Percentiles rank a stretch among this genome's conserved stretches.
These are phyloP conservation scores for Anisodus tanguticus DNA, from an alignment of 257 asterid genomes.

Conservation along the genomic window DNA sequence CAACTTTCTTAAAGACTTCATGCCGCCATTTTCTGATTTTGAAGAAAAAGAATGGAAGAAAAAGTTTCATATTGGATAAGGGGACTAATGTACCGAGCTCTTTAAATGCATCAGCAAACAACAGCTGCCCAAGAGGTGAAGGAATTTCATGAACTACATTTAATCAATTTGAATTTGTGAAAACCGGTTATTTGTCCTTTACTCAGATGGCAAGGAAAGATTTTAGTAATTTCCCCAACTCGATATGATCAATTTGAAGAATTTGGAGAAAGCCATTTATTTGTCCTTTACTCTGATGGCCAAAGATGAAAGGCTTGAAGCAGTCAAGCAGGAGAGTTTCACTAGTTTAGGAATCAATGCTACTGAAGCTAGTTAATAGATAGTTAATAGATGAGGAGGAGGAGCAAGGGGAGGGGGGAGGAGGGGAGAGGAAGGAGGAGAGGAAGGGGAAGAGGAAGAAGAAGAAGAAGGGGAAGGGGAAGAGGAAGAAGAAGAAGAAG, in stretches of 20 bases:
- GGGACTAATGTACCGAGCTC: not conserved
- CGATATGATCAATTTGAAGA: slow-evolving; percentile 7
- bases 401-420: too few relatives aligned
- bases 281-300: not conserved
- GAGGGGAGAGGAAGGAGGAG: too few relatives aligned
- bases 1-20: slow-evolving; percentile 1
- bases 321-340: not conserved
- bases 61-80: not conserved
- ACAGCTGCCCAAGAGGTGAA: slow-evolving; percentile 8
- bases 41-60: not conserved
- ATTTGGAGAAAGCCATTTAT: not conserved
- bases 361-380: slow-evolving; percentile 13
- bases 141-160: not conserved
- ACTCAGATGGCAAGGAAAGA: not conserved
- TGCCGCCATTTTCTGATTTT: not conserved
- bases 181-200: not conserved
- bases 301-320: not conserved
- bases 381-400: too few relatives aligned
- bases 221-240: not conserved
- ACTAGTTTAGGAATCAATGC: not conserved
- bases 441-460: too few relatives aligned
- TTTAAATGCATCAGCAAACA: not conserved
- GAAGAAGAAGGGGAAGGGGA: too few relatives aligned
- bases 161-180: not conserved
- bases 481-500: too few relatives aligned